Base-by-base conservation (phyloP, 2,329 filamentous ascomycete species). In the Botrytis porri region DNA sequence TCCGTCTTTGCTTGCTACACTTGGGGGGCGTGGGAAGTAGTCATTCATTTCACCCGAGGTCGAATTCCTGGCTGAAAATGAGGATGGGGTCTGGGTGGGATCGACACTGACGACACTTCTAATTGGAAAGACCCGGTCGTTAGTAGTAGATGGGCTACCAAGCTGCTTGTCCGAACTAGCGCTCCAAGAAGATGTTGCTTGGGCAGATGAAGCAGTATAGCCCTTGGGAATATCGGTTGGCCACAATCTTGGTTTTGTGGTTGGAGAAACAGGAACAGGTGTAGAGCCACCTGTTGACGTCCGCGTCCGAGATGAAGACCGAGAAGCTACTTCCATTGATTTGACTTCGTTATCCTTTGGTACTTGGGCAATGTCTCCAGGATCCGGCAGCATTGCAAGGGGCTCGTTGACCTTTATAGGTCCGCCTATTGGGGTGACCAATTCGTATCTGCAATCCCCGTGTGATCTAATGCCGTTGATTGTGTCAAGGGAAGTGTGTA, bases 81-180 rank as follows among this genome's bases (percentile, higher is more conserved):
- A 72, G 43, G 69, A 71, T 66, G 78, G 76, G 20, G 78, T 79
- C 45, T 78, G 77, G 4, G 77, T 67, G 61, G 76, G 62, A 72
- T 78, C 78, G 43, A 79, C 78, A 63, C 77, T 77, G 39, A 79
- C 76, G 39, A 79, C 78, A 71, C 78, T 80, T 43, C 77, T 73
- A 35, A 80, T 79, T 14, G 79, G 79, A 63, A 78, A 80, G 2
- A 80, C 77, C 22, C 79, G 75, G 70, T 79, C 79, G 29, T 51
- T 72, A 8, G 29, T 25, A 59, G 39, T 14, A 29, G 73, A 59
- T 43, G 75, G 75, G 45, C 74, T 78, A 25, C 72, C 75, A 62
- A 76, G 63, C 59, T 76, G 75, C 25, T 75, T 71, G 39, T 74
- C 77, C 22, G 74, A 76, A 61, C 70, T 74, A 0, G 73, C 62